Evolutionary conservation across 805 yeast genomes (phyloP).

Genomic region (Isabelozyma heimii): DNA sequence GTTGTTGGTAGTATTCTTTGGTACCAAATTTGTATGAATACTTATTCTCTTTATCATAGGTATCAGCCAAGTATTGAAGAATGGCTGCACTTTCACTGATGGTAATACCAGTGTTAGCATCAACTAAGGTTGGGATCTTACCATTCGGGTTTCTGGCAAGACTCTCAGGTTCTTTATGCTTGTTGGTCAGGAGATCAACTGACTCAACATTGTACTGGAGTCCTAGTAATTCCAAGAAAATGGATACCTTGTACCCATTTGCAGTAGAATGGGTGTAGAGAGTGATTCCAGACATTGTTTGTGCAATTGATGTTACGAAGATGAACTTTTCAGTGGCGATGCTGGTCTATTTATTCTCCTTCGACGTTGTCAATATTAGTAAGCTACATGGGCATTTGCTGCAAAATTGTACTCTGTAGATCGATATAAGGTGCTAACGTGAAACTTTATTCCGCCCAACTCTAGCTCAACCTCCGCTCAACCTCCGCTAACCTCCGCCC

Average conservation of each 20-base stretch:
- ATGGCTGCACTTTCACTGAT: constrained; percentile 57
- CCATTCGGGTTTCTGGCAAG: constrained; percentile 54
- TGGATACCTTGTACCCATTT: constrained; percentile 35
- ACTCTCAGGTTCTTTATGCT: constrained; percentile 53
- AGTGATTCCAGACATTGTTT: neutral
- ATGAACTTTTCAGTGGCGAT: no score
- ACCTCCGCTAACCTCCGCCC: no score
- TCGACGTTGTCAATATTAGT: no score
- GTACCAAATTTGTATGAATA: constrained; percentile 28
- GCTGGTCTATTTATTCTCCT: no score
- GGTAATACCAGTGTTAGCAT: constrained; percentile 25
- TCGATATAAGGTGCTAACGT: no score
- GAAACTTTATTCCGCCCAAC: no score
- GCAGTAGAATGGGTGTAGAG: constrained; percentile 23
- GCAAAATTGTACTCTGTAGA: no score
- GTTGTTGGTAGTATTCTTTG: constrained; percentile 42
- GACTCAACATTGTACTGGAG: constrained; percentile 32
- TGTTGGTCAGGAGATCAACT: constrained; percentile 37
- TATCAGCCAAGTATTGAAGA: constrained; percentile 50
- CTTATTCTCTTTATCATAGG: constrained; percentile 49
- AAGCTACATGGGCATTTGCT: no score
- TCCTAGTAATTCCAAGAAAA: constrained; percentile 33
- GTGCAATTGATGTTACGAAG: neutral
- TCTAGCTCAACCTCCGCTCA: no score
- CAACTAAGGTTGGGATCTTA: constrained; percentile 48